phyloP scores from a whole-genome alignment of 352 stramenopile genomes.

The Hyaloperonospora brassicae region DNA sequence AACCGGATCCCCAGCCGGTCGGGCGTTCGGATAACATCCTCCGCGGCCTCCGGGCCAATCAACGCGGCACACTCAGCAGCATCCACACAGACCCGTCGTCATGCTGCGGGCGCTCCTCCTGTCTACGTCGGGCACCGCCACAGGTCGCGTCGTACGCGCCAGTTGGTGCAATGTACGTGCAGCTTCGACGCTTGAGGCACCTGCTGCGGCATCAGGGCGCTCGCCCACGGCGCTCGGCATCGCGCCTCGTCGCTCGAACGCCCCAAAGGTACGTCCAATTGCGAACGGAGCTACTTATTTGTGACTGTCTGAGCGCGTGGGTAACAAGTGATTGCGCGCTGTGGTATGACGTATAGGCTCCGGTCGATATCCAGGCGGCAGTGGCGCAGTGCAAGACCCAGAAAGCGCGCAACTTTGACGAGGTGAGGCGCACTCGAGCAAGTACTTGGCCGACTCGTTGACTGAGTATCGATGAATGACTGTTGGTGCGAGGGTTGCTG shows the following conservation, averaged over 20 bases:
- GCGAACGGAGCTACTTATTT: neutral
- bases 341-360: constrained; percentile 24
- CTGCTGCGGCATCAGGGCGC: constrained; percentile 21
- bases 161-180: constrained; percentile 37
- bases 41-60: too few relatives aligned
- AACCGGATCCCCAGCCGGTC: too few relatives aligned
- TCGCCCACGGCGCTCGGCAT: constrained; percentile 63
- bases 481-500: too few relatives aligned
- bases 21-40: too few relatives aligned
- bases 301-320: constrained; percentile 4
- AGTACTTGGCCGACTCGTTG: too few relatives aligned
- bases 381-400: constrained; percentile 50
- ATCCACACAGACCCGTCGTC: constrained; percentile 17
- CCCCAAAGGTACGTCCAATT: constrained; percentile 36
- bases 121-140: constrained; percentile 24
- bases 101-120: constrained; percentile 35
- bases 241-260: constrained; percentile 44
- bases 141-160: constrained; percentile 25
- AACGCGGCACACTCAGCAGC: too few relatives aligned
- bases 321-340: neutral
- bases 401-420: constrained; percentile 74
- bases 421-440: constrained; percentile 30
- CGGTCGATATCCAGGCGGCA: constrained; percentile 53
- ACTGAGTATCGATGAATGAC: too few relatives aligned
- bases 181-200: constrained; percentile 32